phyloP scores from a whole-genome alignment of 306 rosid species.

The Begonia fuchsioides region DNA sequence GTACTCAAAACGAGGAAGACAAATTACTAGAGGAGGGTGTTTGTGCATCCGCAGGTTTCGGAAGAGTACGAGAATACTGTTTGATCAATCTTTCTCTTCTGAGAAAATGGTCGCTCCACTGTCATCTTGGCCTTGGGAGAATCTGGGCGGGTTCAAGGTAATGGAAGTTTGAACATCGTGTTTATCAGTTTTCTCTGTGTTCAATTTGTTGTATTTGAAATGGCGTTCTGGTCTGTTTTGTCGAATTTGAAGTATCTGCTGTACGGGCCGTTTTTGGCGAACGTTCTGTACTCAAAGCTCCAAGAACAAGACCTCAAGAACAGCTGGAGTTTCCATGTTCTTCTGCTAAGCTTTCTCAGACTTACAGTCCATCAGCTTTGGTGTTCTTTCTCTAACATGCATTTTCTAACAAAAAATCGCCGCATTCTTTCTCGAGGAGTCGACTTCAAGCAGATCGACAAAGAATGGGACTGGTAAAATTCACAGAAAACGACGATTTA shows the following conservation, averaged over 20 bases:
- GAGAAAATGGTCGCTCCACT: conserved; percentile 47
- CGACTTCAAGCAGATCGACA: conserved; percentile 82
- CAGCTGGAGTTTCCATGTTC: conserved; percentile 59
- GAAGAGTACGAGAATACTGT: too few relatives aligned
- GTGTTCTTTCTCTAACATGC: conserved; percentile 41
- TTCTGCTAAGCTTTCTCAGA: conserved; percentile 34
- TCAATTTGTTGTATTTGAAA: too few relatives aligned
- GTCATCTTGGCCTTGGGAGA: conserved; percentile 82
- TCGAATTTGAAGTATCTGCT: conserved; percentile 31
- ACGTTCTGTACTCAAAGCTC: conserved; percentile 28
- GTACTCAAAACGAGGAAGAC: too few relatives aligned
- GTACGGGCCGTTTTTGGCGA: conserved; percentile 55
- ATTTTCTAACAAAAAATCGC: conserved; percentile 48
- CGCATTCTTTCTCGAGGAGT: conserved; percentile 42
- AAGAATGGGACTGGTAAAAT: conserved; percentile 94
- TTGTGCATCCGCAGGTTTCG: too few relatives aligned
- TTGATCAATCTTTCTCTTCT: background rate
- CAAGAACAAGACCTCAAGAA: conserved; percentile 23
- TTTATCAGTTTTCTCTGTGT: too few relatives aligned
- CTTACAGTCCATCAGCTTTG: conserved; percentile 26
- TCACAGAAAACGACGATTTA: background rate
- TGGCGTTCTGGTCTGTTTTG: too few relatives aligned
- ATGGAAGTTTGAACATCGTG: background rate
- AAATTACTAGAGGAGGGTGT: too few relatives aligned
- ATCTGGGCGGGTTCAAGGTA: conserved; percentile 70